Percentiles rank a stretch among this genome's conserved stretches.
These are phyloP conservation scores for Elasticomyces elasticus DNA, from an alignment of 495 filamentous ascomycete genomes.

Conservation along the genomic window DNA sequence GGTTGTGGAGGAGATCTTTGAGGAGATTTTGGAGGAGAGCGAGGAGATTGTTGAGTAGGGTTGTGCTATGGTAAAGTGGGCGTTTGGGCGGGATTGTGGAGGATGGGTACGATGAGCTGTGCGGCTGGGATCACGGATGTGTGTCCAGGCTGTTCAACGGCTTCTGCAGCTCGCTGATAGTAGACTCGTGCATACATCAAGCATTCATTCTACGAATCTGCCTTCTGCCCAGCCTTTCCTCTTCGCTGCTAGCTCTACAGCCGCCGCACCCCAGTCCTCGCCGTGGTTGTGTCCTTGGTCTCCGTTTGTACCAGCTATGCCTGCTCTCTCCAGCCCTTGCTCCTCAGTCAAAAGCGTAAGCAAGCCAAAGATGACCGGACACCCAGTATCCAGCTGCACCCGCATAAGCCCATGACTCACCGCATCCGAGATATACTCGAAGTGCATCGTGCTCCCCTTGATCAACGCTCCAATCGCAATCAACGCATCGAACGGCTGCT, in stretches of 20 bases:
- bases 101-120: too few relatives aligned
- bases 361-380: conserved; percentile 87
- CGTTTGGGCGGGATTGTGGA: background rate
- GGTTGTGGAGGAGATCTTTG: conserved; percentile 69
- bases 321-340: conserved; percentile 79
- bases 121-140: too few relatives aligned
- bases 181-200: too few relatives aligned
- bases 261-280: conserved; percentile 42
- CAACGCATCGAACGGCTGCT: conserved; percentile 75
- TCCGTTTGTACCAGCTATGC: conserved; percentile 44
- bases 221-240: conserved; percentile 57
- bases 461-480: conserved; percentile 94
- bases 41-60: conserved; percentile 59
- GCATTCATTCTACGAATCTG: conserved; percentile 38
- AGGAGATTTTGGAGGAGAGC: conserved; percentile 53
- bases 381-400: conserved; percentile 74
- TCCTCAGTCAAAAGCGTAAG: conserved; percentile 82
- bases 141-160: too few relatives aligned
- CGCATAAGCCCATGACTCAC: conserved; percentile 88
- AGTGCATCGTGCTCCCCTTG: conserved; percentile 98
- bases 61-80: background rate
- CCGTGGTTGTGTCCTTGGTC: conserved; percentile 36
- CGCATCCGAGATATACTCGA: conserved; percentile 92
- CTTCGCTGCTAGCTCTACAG: conserved; percentile 66
- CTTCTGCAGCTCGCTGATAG: too few relatives aligned